Percentiles rank a stretch among this genome's conserved stretches.
These are phyloP conservation scores for Penicillium digitatum DNA, from an alignment of 2,329 filamentous ascomycete genomes.

Conservation along the genomic window DNA sequence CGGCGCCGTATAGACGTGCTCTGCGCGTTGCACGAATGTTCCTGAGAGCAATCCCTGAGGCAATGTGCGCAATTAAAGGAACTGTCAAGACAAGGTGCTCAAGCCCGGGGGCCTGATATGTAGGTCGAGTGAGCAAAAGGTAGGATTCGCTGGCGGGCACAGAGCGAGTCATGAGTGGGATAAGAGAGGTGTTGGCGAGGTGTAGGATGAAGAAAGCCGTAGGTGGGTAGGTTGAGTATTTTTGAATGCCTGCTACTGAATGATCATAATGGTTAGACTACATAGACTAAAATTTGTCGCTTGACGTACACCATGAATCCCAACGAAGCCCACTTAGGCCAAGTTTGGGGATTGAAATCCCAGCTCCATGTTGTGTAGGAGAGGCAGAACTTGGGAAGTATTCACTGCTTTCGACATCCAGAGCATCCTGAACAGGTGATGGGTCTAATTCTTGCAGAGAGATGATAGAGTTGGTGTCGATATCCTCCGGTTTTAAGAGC, in stretches of 20 bases:
- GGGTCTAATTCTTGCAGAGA: slow-evolving; percentile 78
- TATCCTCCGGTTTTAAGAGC: slow-evolving; percentile 25
- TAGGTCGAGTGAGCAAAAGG: slow-evolving; percentile 82
- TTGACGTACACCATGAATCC: slow-evolving; percentile 67
- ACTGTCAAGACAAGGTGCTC: slow-evolving; percentile 76
- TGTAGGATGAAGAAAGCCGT: slow-evolving; percentile 72
- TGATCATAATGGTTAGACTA: background rate
- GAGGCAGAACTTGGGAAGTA: slow-evolving; percentile 37
- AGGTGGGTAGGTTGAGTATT: slow-evolving; percentile 84
- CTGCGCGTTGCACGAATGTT: slow-evolving; percentile 69
- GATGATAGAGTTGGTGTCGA: slow-evolving; percentile 49
- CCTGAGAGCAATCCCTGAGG: slow-evolving; percentile 71
- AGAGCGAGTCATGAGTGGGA: slow-evolving; percentile 70
- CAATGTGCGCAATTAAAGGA: slow-evolving; percentile 71
- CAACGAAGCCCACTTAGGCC: slow-evolving; percentile 67
- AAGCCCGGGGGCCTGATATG: slow-evolving; percentile 79
- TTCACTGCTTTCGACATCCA: slow-evolving; percentile 49
- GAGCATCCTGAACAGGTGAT: slow-evolving; percentile 64
- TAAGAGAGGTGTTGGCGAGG: slow-evolving; percentile 74
- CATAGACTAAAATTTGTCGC: background rate
- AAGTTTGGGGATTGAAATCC: slow-evolving; percentile 25
- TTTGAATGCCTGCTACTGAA: slow-evolving; percentile 70
- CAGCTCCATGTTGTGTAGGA: slow-evolving; percentile 4
- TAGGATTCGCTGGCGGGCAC: slow-evolving; percentile 75
- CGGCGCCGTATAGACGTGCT: slow-evolving; percentile 69